Evolutionary conservation across 495 filamentous ascomycete genomes (phyloP), one percentile per base, ranked within the genome.

Genomic region (Cudoniella acicularis): DNA sequence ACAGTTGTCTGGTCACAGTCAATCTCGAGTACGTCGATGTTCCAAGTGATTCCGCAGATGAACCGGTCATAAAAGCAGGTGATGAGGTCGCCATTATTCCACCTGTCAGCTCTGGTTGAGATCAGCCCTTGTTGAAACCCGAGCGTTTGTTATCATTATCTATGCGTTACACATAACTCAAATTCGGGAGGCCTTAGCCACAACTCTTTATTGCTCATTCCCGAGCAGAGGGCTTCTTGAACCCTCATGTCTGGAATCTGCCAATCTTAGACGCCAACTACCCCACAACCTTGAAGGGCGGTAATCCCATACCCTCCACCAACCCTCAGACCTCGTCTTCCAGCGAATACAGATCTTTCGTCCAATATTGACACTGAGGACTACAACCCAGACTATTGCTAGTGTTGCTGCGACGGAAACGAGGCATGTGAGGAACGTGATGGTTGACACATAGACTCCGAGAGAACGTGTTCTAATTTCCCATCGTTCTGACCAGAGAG

Each of bases 31-130:
- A 98, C 73, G 85, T 96, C 30, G 91, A 98, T 72, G 57, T 93
- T 23, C 67, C 73, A 2, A 72, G 73, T 3, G 72, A 73, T 23
- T 70, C 69, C 11, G 48, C 11, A 71, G 65, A 70, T 20, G 67
- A 70, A 30, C 65, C 72, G 4, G 69, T 86, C 45, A 90, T 98
- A 59, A 67, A 86, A 56, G 82, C 78, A 20, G 92, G 91, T 17
- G 89, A 94, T 64, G 94, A 98, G 73, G 91, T 98, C 47, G 95
- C 88, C 10, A 87, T 98, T 47, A 97, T 98, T 60, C 94, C 94
- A 26, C 94, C 94, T n/a, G 94, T 98, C 51, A 98, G 94, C 77
- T 89, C 88, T 40, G 90, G 90, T 20, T 87, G 65, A 68, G 47
- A n/a, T n/a, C n/a, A n/a, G n/a, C n/a, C n/a, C n/a, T n/a, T n/a